These are phyloP conservation scores for Paragyromitra xinjiangensis DNA, from an alignment of 495 filamentous ascomycete genomes.

Conservation along the genomic window DNA sequence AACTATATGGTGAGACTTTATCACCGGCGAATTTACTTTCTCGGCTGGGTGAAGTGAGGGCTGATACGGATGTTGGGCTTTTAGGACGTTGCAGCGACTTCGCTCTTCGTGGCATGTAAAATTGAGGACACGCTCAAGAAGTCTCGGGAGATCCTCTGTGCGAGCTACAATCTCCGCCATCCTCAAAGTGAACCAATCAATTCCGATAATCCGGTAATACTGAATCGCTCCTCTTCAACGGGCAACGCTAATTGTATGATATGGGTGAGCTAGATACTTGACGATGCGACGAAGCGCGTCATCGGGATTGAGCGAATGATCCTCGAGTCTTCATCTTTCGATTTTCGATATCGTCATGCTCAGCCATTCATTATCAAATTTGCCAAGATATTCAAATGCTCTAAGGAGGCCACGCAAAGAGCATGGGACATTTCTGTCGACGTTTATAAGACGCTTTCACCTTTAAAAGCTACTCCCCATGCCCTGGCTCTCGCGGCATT, in stretches of 20 bases:
- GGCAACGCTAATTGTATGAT: conserved; percentile 27
- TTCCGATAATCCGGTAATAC: conserved; percentile 78
- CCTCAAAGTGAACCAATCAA: conserved; percentile 76
- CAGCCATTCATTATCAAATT: conserved; percentile 85
- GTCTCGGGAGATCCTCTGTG: conserved; percentile 88
- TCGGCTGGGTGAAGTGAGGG: background rate
- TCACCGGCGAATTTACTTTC: background rate
- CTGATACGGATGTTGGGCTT: conserved; percentile 31
- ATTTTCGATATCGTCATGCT: conserved; percentile 90
- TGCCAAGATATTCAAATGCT: conserved; percentile 62
- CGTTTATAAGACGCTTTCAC: conserved; percentile 89
- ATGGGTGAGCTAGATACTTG: conserved; percentile 70
- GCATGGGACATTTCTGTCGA: conserved; percentile 86
- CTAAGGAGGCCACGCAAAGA: conserved; percentile 65
- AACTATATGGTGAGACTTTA: conserved; percentile 62
- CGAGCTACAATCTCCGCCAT: conserved; percentile 83
- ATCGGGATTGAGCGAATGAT: conserved; percentile 91
- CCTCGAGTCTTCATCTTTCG: conserved; percentile 91
- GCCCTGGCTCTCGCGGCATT: conserved; percentile 83
- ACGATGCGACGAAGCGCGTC: conserved; percentile 74
- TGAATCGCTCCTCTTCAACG: conserved; percentile 35
- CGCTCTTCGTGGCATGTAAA: conserved; percentile 92
- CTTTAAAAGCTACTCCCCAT: conserved; percentile 82
- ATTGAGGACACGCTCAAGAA: conserved; percentile 98
- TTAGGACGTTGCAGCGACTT: conserved; percentile 84